Evolutionary conservation across 116 monocot genomes (phyloP), one percentile per base, ranked within the genome.

Genomic region (Thalassia testudinum): DNA sequence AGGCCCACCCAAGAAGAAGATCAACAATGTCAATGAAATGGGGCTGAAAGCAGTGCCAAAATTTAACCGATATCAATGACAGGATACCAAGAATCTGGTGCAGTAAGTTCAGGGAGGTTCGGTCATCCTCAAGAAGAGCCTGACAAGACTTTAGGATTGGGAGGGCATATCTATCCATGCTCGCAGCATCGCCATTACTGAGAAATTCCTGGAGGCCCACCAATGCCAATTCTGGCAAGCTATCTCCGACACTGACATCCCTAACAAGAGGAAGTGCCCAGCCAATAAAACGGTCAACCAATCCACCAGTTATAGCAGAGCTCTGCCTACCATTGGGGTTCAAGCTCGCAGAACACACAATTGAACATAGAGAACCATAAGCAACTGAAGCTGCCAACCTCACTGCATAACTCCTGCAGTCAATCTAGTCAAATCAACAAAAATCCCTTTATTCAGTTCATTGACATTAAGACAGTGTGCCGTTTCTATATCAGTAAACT

Each of bases 1-100:
- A 71, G 1, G 88, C 88, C 88, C 95, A 95, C 13, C 95, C 95
- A 47, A 95, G 85, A 58, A 95, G 88, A 49, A 95, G 63, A 42
- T 95, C 95, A 27, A 95, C 68, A 17, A 85, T 79, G 62, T 95
- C 95, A 0, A 72, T 57, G 60, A 95, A 95, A 62, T 88, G 81
- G 50, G 70, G 84, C 66, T 72, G 73, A 65, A 95, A 88, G 62
- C 82, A 88, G 26, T 70, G 68, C 21, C 20, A 66, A 30, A 71
- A 88, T 57, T 95, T 95, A 22, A 51, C 28, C 21, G 95, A 81
- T 47, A 95, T 70, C 56, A 85, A 44, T 4, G 73, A 62, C 18
- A 95, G 67, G 5, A 88, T 45, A 27, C 68, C 59, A 26, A 88
- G 76, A 42, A 95, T 66, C 26, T 67, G 81, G 23, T 65, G 70